Evolutionary conservation across 1,284 basidiomycete genomes (phyloP).

Genomic region (Papiliotrema nemorosa): DNA sequence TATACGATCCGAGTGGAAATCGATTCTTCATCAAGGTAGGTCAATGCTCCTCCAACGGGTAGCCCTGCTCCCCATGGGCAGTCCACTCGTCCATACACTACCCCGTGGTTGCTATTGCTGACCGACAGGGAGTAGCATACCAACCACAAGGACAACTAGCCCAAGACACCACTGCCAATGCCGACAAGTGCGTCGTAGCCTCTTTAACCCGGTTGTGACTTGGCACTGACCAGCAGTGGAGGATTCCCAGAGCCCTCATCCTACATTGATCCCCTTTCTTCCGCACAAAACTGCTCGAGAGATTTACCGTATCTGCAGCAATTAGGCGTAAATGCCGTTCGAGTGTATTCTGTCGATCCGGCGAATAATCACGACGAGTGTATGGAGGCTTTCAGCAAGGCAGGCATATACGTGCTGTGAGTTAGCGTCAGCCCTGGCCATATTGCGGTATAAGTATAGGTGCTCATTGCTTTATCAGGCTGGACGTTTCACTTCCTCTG

Average conservation of each 20-base stretch:
- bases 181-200: constrained; percentile 43
- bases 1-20: constrained; percentile 66
- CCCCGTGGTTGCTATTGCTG: no score
- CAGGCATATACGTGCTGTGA: constrained; percentile 84
- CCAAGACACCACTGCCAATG: constrained; percentile 53
- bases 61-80: constrained; percentile 1
- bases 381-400: constrained; percentile 70
- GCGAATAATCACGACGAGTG: constrained; percentile 78
- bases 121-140: constrained; percentile 69
- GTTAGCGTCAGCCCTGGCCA: constrained; percentile 28
- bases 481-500: constrained; percentile 77
- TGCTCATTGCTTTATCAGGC: constrained; percentile 30
- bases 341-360: constrained; percentile 80
- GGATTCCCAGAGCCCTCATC: constrained; percentile 65
- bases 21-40: constrained; percentile 78
- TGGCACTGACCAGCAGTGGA: no score
- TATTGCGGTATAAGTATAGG: neutral
- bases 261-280: constrained; percentile 66
- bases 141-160: constrained; percentile 69
- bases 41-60: neutral
- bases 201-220: neutral
- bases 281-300: constrained; percentile 65
- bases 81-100: neutral
- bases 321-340: constrained; percentile 59
- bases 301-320: constrained; percentile 71